Evolutionary conservation across 352 stramenopile species (phyloP).

Genomic region (Phytophthora sp.): DNA sequence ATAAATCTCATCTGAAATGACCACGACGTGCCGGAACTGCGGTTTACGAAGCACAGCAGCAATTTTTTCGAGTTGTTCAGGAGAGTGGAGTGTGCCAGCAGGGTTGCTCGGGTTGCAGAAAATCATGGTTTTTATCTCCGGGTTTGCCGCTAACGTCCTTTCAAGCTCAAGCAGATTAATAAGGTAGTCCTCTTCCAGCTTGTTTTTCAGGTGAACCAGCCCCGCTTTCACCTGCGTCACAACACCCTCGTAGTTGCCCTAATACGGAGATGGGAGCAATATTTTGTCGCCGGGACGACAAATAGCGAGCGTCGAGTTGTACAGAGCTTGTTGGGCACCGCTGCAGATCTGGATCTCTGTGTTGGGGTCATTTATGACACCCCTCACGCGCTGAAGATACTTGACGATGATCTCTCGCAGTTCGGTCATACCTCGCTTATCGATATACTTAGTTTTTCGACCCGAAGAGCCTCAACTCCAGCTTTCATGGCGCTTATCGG

Average conservation of each 20-base stretch:
- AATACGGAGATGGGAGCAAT: conserved; percentile 96
- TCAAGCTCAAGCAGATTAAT: conserved; percentile 86
- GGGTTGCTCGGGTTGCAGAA: conserved; percentile 98
- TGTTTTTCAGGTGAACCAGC: conserved; percentile 91
- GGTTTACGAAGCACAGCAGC: conserved; percentile 60
- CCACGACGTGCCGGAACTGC: conserved; percentile 73
- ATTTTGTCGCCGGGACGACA: conserved; percentile 94
- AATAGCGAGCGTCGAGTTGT: conserved; percentile 91
- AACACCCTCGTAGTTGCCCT: conserved; percentile 97
- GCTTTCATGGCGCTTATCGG: conserved; percentile 90
- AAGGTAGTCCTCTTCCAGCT: conserved; percentile 90
- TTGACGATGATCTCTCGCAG: conserved; percentile 89
- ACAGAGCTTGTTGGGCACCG: conserved; percentile 95
- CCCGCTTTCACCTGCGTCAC: conserved; percentile 86
- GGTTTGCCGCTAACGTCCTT: conserved; percentile 64
- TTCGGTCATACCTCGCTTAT: conserved; percentile 89
- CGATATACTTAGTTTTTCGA: conserved; percentile 95
- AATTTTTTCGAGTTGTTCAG: conserved; percentile 55
- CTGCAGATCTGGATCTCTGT: conserved; percentile 95
- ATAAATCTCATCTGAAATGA: conserved; percentile 97
- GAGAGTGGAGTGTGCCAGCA: conserved; percentile 82
- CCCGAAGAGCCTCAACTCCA: conserved; percentile 60
- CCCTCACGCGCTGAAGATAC: conserved; percentile 90
- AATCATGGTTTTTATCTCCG: conserved; percentile 89
- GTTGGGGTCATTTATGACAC: conserved; percentile 84